Evolutionary conservation across 2,329 filamentous ascomycete genomes (phyloP), one percentile per base, ranked within the genome.

Genomic region (Neofusicoccum cordaticola): DNA sequence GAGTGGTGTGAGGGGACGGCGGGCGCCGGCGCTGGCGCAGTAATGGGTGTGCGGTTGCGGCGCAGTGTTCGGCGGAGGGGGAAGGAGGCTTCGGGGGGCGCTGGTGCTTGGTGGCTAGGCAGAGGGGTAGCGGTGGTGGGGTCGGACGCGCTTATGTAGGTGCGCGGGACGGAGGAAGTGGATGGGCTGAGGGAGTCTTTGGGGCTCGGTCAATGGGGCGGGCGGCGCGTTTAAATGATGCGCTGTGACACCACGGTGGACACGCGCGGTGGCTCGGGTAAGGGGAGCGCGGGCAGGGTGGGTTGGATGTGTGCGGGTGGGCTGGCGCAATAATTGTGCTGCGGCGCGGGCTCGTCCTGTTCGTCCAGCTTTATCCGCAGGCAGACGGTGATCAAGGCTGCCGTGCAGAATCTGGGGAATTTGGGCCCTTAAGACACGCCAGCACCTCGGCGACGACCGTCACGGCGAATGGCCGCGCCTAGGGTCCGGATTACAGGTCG

Each of bases 221-320:
- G 31, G 56, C 56, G 56, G 42, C 56, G 56, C 22, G 56, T 60
- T 60, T 60, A 60, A 60, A 60, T 60, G 56, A 31, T 45, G 56
- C 27, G 56, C 56, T 35, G 56, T 60, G 42, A 45, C 56, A 60
- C 56, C 27, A 47, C 56, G 56, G 56, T 60, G 56, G 56, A 60
- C 56, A 60, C 56, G 17, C 42, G 56, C 56, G 31, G 42, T 47
- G 27, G 44, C 8, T 60, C 56, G 56, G 56, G 56, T 37, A 60
- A 60, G 56, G 27, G 56, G 56, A 60, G 52, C 17, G 52, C 52
- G 39, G 52, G 17, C 52, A 45, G 56, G 53, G 56, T 60, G 56
- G 56, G 42, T 47, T 60, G 56, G 39, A 44, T 13, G 42, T n/a
- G 17, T 17, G 56, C 42, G 31, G 56, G 56, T 60, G 42, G 56